Percentiles rank a stretch among this genome's conserved stretches.
phyloP scores from a whole-genome alignment of 495 filamentous ascomycete genomes.

The Podospora conica region DNA sequence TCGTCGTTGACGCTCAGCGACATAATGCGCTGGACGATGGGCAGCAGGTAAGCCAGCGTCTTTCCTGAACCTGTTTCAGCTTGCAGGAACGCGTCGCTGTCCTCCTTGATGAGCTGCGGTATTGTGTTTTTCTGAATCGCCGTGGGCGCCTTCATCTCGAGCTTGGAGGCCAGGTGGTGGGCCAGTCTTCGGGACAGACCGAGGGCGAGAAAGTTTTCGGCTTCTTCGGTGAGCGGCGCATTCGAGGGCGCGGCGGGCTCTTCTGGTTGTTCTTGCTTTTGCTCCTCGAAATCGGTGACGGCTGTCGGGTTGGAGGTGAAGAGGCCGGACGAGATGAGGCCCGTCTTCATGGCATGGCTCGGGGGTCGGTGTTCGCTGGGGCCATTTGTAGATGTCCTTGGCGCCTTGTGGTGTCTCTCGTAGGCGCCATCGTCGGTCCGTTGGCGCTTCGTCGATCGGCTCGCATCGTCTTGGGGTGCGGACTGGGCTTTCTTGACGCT shows the following conservation, averaged over 20 bases:
- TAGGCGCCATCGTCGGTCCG: constrained; percentile 26
- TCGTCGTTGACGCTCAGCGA: constrained; percentile 55
- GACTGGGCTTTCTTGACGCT: constrained; percentile 41
- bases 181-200: constrained; percentile 74
- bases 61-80: constrained; percentile 97
- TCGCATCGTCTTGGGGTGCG: constrained; percentile 7
- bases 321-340: constrained; percentile 72
- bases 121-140: constrained; percentile 90
- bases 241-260: constrained; percentile 75
- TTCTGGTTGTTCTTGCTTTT: constrained; percentile 29
- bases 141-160: constrained; percentile 84
- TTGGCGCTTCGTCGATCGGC: constrained; percentile 36
- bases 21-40: constrained; percentile 84
- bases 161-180: constrained; percentile 74
- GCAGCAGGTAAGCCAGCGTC: constrained; percentile 87
- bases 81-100: constrained; percentile 91
- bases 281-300: constrained; percentile 47
- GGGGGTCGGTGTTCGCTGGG: constrained; percentile 18
- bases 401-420: constrained; percentile 15
- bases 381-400: constrained; percentile 10
- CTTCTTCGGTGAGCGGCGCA: constrained; percentile 79
- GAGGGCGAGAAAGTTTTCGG: constrained; percentile 75
- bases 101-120: constrained; percentile 62
- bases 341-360: constrained; percentile 30
- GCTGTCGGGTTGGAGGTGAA: constrained; percentile 81